Evolutionary conservation across 2,329 filamentous ascomycete species (phyloP), one percentile per base, ranked within the genome.

Genomic region (Aspergillus sp.): DNA sequence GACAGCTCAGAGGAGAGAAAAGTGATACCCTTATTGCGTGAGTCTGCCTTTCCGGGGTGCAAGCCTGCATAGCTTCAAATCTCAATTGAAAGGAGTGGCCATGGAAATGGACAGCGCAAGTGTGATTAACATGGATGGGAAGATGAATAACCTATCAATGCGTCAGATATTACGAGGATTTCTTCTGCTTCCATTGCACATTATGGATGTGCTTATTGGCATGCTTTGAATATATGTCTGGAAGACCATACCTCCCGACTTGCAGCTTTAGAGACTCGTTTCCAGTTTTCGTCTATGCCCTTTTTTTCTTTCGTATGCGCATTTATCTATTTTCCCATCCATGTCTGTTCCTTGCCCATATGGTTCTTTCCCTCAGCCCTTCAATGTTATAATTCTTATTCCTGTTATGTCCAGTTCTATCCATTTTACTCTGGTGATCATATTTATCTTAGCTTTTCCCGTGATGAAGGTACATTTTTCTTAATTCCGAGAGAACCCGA

Each of bases 1-100:
- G 70, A 73, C 71, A 75, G 63, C 70, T 73, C 71, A 71, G 69
- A 69, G 70, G 69, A 75, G 70, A 69, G 72, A 75, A 76, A 75
- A 76, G 71, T 77, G 75, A 77, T 77, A 77, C 75, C 75, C 75
- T 75, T 73, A 70, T 68, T 72, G 71, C 71, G 70, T 68, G 71
- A 71, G 72, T 76, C 71, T 75, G 71, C 72, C 71, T 73, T 29
- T 70, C 64, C 64, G 67, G 71, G 69, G 69, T 71, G 69, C 68
- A 70, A 71, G 68, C 69, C 68, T 73, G 71, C 71, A 71, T 70
- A 72, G 71, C 69, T 74, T 73, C 69, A 69, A 69, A 65, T 70
- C 70, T 69, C 69, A 66, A 70, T 63, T 61, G 57, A 64, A 63
- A 47, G 45, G 45, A 22, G 66, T 66, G 68, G 63, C 61, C 65